Conservation (phyloP, 352 stramenopile species). For the Pythium graminicola region DNA sequence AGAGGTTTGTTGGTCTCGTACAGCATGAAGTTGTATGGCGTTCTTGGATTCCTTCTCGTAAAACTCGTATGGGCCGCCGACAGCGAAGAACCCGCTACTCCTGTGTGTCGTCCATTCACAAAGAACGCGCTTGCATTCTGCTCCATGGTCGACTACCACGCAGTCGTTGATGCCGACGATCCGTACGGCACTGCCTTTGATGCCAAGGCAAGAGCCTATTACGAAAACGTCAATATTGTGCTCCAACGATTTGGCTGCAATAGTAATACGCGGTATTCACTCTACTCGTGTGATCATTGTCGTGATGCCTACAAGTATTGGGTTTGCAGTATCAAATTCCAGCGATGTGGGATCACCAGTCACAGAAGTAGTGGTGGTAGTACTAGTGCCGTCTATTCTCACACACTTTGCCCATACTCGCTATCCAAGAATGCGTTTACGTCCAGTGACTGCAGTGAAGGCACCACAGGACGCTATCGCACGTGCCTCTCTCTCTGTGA, state of each 20-base stretch:
- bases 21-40: too few species aligned
- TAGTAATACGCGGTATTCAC: conserved; percentile 53
- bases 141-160: conserved; percentile 79
- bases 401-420: conserved; percentile 26
- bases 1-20: too few species aligned
- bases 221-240: conserved; percentile 75
- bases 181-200: conserved; percentile 42
- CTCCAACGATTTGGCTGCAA: conserved; percentile 78
- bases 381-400: conserved; percentile 8
- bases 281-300: conserved; percentile 79
- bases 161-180: conserved; percentile 58
- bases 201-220: conserved; percentile 61
- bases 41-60: too few species aligned
- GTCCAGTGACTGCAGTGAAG: conserved; percentile 34
- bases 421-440: conserved; percentile 7
- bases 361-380: neutral
- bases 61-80: conserved; percentile 11
- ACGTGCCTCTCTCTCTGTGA: conserved; percentile 79
- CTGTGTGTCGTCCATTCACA: conserved; percentile 39
- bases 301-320: conserved; percentile 87
- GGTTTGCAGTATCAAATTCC: conserved; percentile 82
- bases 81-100: conserved; percentile 39
- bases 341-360: conserved; percentile 40
- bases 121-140: conserved; percentile 73
- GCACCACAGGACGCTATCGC: conserved; percentile 35